Evolutionary conservation across 176 grass and related monocot species (phyloP), one percentile per base, ranked within the genome.

Genomic region (Juncus inflexus): DNA sequence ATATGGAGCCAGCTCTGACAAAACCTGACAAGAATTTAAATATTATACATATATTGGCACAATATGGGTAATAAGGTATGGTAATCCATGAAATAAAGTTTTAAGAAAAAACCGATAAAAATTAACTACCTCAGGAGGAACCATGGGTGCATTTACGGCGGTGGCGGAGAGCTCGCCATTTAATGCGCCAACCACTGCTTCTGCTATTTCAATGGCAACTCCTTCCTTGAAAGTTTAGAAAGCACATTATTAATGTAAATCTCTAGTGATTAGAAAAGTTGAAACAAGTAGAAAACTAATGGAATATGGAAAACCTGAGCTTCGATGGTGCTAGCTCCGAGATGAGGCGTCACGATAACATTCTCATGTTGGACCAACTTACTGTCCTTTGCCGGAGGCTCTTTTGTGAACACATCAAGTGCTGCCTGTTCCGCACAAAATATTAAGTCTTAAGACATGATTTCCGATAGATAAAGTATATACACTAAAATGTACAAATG

Each of bases 91-190:
- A 36, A 45, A 15, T 39, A 9, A 65, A 4, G 12, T 64, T 42
- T 0, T 4, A 61, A 49, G 19, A 37, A 50, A 7, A 38, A 11
- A 14, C 49, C 37, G 37, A 35, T 39, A 47, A 14, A 10, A 67
- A 8, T 35, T 28, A 28, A 28, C 19, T 67, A 94, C 95, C 89
- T 89, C 86, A 58, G 85, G 68, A 65, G 95, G 89, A 74, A 99
- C 95, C 95, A 99, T 99, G 28, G 95, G 95, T 55, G 95, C 95
- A 83, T 99, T 99, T 63, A 99, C 95, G 11, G 88, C 77, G 55
- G 95, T 90, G 7, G 95, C 74, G 35, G 89, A 80, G 51, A 99
- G 89, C 39, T 90, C 89, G 3, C 95, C 89, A 76, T 64, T 90
- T 67, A 99, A 66, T 38, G 89, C 95, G 59, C 89, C 95, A 4